phyloP scores from a whole-genome alignment of 768 basidiomycete species.

The Amanita muscaria region DNA sequence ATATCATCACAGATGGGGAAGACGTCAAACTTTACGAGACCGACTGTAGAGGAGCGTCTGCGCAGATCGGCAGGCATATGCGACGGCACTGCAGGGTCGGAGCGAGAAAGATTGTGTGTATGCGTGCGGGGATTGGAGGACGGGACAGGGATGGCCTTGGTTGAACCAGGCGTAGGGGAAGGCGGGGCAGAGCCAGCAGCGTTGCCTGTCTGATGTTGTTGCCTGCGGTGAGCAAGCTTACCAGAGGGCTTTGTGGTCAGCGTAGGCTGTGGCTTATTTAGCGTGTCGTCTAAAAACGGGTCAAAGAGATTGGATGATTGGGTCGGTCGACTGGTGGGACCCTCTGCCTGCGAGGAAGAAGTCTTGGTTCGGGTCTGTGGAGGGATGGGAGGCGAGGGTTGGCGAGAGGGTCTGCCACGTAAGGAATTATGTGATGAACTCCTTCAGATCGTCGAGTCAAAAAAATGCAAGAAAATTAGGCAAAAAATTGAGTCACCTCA shows the following conservation, averaged over 20 bases:
- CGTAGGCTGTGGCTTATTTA: constrained; percentile 20
- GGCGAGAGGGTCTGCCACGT: constrained; percentile 43
- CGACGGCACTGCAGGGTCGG: constrained; percentile 41
- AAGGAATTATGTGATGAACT: constrained; percentile 36
- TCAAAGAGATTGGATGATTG: constrained; percentile 43
- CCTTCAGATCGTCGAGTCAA: constrained; percentile 21
- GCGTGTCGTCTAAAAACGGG: constrained; percentile 28
- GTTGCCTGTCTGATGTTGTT: constrained; percentile 21
- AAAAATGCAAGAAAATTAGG: neutral
- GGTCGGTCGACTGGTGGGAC: constrained; percentile 25
- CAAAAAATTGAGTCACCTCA: neutral
- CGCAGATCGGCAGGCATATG: constrained; percentile 21
- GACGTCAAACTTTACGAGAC: constrained; percentile 18
- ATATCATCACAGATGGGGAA: constrained; percentile 74
- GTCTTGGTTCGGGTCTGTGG: constrained; percentile 14
- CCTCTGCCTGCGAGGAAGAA: constrained; percentile 69
- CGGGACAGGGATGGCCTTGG: constrained; percentile 45
- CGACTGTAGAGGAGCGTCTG: constrained; percentile 25
- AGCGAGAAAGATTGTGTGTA: constrained; percentile 33
- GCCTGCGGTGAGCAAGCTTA: constrained; percentile 53
- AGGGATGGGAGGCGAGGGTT: constrained; percentile 51
- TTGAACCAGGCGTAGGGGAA: constrained; percentile 23
- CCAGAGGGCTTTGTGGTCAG: constrained; percentile 41
- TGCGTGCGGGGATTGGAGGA: constrained; percentile 12
- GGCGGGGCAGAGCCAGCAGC: constrained; percentile 12